These are phyloP conservation scores for Tetrahymena elliotti DNA, from an alignment of 73 alveolate species.

Conservation along the genomic window DNA sequence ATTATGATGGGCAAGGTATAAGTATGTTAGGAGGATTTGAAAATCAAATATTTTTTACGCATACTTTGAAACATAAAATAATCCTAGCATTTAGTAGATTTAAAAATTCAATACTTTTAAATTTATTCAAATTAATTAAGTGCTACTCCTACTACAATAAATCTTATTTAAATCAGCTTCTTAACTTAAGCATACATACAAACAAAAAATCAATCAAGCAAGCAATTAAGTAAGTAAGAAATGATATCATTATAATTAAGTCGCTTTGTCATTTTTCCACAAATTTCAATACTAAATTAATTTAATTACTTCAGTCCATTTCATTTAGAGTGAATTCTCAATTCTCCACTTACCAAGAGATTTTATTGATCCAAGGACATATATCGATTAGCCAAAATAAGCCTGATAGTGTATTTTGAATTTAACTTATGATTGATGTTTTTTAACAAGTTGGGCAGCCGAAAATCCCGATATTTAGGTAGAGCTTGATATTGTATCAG, in stretches of 20 bases:
- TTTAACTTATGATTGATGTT: background rate
- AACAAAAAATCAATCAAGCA: too few relatives aligned
- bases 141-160: background rate
- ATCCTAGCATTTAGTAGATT: background rate
- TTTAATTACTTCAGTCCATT: background rate
- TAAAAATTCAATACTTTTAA: background rate
- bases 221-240: too few relatives aligned
- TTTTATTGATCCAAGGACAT: background rate
- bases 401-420: background rate
- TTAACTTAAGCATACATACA: too few relatives aligned
- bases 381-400: background rate
- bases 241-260: background rate
- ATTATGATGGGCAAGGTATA: background rate
- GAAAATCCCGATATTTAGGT: background rate
- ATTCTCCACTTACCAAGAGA: background rate
- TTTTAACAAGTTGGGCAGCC: background rate
- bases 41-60: background rate
- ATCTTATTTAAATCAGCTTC: background rate
- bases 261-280: background rate
- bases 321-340: background rate
- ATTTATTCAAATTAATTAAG: background rate
- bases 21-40: background rate
- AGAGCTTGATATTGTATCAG: background rate
- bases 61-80: background rate
- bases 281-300: background rate